Evolutionary conservation across 352 stramenopile genomes (phyloP).

Genomic region (Phytophthora pluvialis): DNA sequence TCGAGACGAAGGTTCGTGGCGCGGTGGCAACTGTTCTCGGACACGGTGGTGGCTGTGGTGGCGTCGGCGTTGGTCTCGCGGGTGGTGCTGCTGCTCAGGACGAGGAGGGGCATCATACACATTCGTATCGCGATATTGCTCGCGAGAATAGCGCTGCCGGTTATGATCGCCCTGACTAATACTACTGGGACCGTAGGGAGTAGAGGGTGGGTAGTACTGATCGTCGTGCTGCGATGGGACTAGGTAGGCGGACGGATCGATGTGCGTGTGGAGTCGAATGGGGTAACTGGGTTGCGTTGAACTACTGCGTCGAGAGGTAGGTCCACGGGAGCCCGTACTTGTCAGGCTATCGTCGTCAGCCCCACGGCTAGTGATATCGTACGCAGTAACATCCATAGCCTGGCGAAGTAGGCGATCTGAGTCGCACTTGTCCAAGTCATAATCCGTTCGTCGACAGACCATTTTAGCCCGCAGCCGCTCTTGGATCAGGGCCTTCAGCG

Average conservation of each 20-base stretch:
- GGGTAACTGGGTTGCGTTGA: slow-evolving; percentile 17
- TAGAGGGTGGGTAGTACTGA: slow-evolving; percentile 17
- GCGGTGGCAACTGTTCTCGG: slow-evolving; percentile 20
- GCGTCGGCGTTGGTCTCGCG: slow-evolving; percentile 15
- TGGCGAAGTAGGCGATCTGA: slow-evolving; percentile 24
- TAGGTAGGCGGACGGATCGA: slow-evolving; percentile 38
- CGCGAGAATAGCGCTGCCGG: slow-evolving; percentile 19
- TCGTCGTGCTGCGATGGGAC: slow-evolving; percentile 19
- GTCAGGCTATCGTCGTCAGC: background rate
- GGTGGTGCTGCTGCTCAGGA: slow-evolving; percentile 20
- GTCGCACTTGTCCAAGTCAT: slow-evolving; percentile 26
- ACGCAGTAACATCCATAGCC: slow-evolving; percentile 16
- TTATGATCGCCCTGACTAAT: slow-evolving; percentile 5
- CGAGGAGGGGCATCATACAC: slow-evolving; percentile 16
- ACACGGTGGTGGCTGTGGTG: slow-evolving; percentile 24
- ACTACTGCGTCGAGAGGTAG: slow-evolving; percentile 7
- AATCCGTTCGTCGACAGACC: slow-evolving; percentile 39
- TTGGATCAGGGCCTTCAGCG: slow-evolving; percentile 75
- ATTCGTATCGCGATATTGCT: slow-evolving; percentile 25
- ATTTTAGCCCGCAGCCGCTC: slow-evolving; percentile 77
- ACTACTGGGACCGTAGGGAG: slow-evolving; percentile 1
- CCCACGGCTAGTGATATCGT: slow-evolving; percentile 28
- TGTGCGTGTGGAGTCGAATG: slow-evolving; percentile 36
- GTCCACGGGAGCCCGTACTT: slow-evolving; percentile 7
- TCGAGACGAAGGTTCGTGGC: slow-evolving; percentile 18